A percentile compares a stretch with the other conserved stretches of the same genome.
These are phyloP conservation scores for Acer saccharum DNA, from an alignment of 345 rosid genomes.

Conservation along the genomic window DNA sequence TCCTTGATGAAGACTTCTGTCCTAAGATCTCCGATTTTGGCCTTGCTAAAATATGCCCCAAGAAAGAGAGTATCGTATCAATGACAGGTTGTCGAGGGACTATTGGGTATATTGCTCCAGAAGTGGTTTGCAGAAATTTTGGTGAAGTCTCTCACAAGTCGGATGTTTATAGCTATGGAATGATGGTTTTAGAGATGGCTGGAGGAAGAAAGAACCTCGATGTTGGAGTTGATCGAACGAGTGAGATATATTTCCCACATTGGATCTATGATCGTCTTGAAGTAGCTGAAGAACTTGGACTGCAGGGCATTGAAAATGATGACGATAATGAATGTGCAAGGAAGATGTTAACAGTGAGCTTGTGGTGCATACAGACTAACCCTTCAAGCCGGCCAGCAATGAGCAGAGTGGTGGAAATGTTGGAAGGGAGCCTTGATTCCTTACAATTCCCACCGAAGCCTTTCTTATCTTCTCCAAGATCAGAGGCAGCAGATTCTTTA, in stretches of 20 bases:
- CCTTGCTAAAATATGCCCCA: background rate
- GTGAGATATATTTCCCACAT: background rate
- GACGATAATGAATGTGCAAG: background rate
- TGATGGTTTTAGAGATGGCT: conserved; percentile 1
- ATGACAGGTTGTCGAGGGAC: background rate
- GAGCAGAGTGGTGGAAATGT: conserved; percentile 1
- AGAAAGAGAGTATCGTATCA: background rate
- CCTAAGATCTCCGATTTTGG: background rate
- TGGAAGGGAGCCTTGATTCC: conserved; percentile 5
- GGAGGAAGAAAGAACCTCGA: background rate
- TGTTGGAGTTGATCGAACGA: background rate
- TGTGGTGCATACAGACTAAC: conserved; percentile 2
- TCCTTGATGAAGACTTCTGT: background rate
- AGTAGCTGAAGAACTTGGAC: background rate
- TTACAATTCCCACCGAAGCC: background rate
- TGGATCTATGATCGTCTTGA: background rate
- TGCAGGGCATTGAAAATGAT: background rate
- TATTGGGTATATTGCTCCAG: background rate
- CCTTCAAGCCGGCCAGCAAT: background rate
- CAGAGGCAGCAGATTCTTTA: background rate
- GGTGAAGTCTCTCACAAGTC: conserved; percentile 1
- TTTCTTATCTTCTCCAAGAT: background rate
- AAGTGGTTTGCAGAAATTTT: background rate
- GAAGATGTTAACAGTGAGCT: background rate
- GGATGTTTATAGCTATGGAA: background rate